phyloP scores from a whole-genome alignment of 225 moss, liverwort and hornwort species.

The Rhytidiadelphus loreus region DNA sequence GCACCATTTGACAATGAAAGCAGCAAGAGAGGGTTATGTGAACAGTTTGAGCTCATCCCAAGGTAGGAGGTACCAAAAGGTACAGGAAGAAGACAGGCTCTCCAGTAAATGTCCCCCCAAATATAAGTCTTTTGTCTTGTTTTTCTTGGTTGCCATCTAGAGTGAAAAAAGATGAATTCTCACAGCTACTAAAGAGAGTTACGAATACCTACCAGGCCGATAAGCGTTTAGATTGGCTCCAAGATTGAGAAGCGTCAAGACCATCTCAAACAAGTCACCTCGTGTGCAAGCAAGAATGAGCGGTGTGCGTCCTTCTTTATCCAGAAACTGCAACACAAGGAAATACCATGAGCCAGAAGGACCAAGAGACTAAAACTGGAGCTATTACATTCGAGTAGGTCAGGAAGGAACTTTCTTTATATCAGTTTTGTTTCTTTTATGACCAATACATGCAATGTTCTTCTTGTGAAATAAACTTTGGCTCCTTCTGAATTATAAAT shows the following conservation, averaged over 20 bases:
- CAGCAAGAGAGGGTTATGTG: not conserved
- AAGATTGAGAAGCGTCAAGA: slow-evolving; percentile 76
- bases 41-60: not conserved
- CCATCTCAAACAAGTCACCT: slow-evolving; percentile 96
- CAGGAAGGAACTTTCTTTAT: not conserved
- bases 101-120: not conserved
- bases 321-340: slow-evolving; percentile 53
- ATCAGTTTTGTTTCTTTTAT: not conserved
- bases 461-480: not conserved
- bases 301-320: slow-evolving; percentile 96
- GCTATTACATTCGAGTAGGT: not conserved
- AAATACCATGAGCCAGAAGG: not conserved
- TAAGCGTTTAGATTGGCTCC: slow-evolving; percentile 77
- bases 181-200: not conserved
- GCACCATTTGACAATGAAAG: not conserved
- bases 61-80: not conserved
- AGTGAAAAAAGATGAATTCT: not conserved
- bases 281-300: slow-evolving; percentile 88
- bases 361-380: not conserved
- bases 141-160: not conserved
- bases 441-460: not conserved
- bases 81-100: not conserved
- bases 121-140: not conserved
- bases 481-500: not conserved
- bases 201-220: slow-evolving; percentile 53